These are phyloP conservation scores for Discostella stelligeroides DNA, from an alignment of 108 stramenopile species.

Conservation along the genomic window DNA sequence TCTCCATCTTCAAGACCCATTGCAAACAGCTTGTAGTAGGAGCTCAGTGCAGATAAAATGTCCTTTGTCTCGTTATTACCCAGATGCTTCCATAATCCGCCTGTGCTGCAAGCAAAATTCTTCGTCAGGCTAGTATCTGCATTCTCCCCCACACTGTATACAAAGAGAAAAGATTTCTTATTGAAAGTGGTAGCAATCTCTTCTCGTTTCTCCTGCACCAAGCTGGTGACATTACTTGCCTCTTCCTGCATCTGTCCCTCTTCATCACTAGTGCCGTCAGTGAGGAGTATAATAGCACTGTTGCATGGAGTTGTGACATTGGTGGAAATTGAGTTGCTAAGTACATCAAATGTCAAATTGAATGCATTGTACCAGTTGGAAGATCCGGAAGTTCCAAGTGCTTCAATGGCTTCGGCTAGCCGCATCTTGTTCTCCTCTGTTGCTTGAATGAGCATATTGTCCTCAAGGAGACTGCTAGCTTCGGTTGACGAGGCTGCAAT, in stretches of 20 bases:
- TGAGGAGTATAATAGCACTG: conserved; percentile 49
- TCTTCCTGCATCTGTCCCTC: conserved; percentile 21
- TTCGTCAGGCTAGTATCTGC: conserved; percentile 44
- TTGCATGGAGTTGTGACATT: conserved; percentile 42
- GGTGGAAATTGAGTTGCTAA: conserved; percentile 14
- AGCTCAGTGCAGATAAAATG: conserved; percentile 47
- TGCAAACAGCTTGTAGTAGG: conserved; percentile 62
- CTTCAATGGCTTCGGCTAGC: too few relatives aligned
- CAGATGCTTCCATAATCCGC: conserved; percentile 55
- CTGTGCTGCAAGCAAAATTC: conserved; percentile 49
- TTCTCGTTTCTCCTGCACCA: conserved; percentile 24
- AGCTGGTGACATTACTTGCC: conserved; percentile 21
- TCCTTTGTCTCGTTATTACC: conserved; percentile 25
- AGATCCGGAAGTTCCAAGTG: conserved; percentile 12
- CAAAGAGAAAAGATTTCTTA: conserved; percentile 44
- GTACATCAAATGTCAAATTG: conserved; percentile 26
- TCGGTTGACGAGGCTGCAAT: conserved; percentile 35
- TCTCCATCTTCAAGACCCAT: conserved; percentile 49
- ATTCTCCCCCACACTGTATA: conserved; percentile 44
- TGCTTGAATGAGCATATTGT: conserved; percentile 29
- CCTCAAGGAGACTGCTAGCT: neutral
- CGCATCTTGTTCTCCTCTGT: too few relatives aligned
- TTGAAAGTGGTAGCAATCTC: conserved; percentile 12
- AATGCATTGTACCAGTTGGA: conserved; percentile 52
- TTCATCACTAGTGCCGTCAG: conserved; percentile 42